Conservation (phyloP, 2,329 filamentous ascomycete genomes). For the Fusarium pininemorale region DNA sequence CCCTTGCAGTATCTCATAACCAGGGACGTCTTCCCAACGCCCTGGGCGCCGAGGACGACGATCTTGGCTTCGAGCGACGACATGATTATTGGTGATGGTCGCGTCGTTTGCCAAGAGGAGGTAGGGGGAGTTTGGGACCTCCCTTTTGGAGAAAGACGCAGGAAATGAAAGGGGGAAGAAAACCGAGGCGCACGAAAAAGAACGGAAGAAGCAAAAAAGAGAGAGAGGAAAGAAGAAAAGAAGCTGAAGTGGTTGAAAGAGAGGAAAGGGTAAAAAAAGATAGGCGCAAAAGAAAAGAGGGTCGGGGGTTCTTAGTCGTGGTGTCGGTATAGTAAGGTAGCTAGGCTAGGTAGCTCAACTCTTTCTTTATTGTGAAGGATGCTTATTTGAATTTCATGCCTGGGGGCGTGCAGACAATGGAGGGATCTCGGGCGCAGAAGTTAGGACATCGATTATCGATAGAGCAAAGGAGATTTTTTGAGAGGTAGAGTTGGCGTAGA, state of each 20-base stretch:
- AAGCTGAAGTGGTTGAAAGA: conserved; percentile 9
- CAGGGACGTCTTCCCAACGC: conserved; percentile 81
- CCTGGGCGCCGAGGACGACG: conserved; percentile 81
- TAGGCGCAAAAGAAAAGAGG: conserved; percentile 23
- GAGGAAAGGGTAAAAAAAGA: not conserved
- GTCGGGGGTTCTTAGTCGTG: conserved; percentile 20
- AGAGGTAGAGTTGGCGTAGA: not conserved
- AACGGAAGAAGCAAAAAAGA: conserved; percentile 19
- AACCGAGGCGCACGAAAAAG: conserved; percentile 9
- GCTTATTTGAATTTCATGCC: conserved; percentile 4
- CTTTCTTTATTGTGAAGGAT: not conserved
- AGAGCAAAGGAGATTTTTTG: not conserved
- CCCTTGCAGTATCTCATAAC: conserved; percentile 81
- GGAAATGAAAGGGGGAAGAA: conserved; percentile 12
- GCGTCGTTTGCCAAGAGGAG: conserved; percentile 15
- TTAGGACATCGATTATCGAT: not conserved
- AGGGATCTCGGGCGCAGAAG: not conserved
- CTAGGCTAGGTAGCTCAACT: not conserved
- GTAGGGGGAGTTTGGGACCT: not conserved
- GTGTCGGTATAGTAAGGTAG: conserved; percentile 6
- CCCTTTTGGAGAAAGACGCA: conserved; percentile 1
- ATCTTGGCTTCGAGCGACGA: conserved; percentile 83
- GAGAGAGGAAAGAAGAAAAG: conserved; percentile 8
- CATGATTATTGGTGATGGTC: conserved; percentile 41
- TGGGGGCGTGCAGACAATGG: conserved; percentile 8